Conservation (phyloP, 345 rosid species). For the Reutealis trisperma region DNA sequence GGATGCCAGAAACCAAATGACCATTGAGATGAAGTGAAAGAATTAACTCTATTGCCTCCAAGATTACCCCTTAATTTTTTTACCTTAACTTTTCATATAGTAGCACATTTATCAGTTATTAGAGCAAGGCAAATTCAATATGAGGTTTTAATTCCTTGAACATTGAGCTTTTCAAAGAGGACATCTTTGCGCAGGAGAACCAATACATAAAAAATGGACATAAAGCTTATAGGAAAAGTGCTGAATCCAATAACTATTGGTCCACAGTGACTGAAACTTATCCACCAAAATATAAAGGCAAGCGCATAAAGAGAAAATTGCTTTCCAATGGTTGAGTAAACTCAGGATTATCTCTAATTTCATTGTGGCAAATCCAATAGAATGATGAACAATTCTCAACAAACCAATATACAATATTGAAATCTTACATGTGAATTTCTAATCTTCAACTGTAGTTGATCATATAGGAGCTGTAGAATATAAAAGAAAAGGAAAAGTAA, state of each 20-base stretch:
- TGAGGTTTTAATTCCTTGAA: background rate
- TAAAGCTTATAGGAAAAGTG: no score
- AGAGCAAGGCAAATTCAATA: background rate
- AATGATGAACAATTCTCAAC: background rate
- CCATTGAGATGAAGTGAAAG: background rate
- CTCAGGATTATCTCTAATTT: background rate
- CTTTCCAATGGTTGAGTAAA: background rate
- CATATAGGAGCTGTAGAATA: conserved; percentile 69
- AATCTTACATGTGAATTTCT: conserved; percentile 74
- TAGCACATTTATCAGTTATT: background rate
- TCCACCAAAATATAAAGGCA: background rate
- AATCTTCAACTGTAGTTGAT: conserved; percentile 84
- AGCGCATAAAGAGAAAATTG: background rate
- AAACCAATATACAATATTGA: background rate
- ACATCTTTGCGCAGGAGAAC: background rate
- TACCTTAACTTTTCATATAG: background rate
- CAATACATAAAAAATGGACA: background rate
- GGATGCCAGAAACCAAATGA: background rate
- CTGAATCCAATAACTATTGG: background rate
- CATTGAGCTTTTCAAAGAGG: no score
- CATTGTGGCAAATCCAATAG: background rate
- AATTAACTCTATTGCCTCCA: background rate
- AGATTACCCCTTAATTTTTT: background rate
- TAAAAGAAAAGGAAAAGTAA: conserved; percentile 15
- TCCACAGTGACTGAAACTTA: background rate